Percentiles rank a stretch among this genome's conserved stretches.
These are phyloP conservation scores for Carpinus fangiana DNA, from an alignment of 306 rosid genomes.

Conservation along the genomic window DNA sequence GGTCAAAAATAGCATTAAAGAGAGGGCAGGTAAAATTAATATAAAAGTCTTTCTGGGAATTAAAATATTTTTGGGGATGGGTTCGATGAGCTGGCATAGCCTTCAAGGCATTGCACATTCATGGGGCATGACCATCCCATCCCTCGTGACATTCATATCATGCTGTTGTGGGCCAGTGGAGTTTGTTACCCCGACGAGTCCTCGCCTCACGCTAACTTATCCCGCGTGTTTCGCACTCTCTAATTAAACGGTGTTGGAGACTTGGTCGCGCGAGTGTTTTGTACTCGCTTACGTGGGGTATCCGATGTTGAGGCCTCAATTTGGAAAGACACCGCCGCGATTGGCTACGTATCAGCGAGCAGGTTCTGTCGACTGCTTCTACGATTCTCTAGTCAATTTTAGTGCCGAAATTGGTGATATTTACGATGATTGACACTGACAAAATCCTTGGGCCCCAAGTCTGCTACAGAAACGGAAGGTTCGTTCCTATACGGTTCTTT, in stretches of 20 bases:
- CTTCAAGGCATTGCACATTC: conserved; percentile 4
- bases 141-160: conserved; percentile 16
- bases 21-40: neutral
- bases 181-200: neutral
- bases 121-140: conserved; percentile 29
- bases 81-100: conserved; percentile 27
- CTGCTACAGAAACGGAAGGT: neutral
- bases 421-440: conserved; percentile 19
- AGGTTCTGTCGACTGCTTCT: no score
- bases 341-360: neutral
- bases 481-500: neutral
- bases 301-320: neutral
- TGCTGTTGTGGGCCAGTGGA: neutral
- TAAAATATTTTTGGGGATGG: neutral
- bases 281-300: neutral
- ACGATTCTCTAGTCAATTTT: neutral
- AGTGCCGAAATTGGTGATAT: neutral
- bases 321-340: neutral
- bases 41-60: neutral
- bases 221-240: neutral
- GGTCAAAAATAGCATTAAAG: conserved; percentile 46
- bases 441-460: neutral
- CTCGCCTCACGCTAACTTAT: neutral
- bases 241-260: neutral
- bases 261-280: neutral